Base-by-base conservation (phyloP, 139 green algal genomes). In the Auxenochlorella pyrenoidosa region DNA sequence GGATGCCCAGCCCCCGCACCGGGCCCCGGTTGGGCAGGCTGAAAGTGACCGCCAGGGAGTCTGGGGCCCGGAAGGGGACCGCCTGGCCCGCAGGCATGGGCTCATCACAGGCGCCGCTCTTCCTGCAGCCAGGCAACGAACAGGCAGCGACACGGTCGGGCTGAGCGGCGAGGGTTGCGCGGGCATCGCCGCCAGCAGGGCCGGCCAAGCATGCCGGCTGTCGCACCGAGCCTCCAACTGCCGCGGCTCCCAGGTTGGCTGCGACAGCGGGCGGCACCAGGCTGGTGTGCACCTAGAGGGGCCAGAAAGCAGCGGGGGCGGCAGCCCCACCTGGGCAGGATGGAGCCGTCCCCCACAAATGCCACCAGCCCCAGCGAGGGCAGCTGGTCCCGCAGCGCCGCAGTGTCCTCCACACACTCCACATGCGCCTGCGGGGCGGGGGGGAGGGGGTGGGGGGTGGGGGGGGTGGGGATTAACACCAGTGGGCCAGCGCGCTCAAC, bases 271-370 rank as follows among this genome's bases (percentile, higher is more conserved):
- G n/a, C n/a, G n/a, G n/a, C n/a, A n/a, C n/a, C n/a, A n/a, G n/a
- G n/a, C n/a, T n/a, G n/a, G n/a, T n/a, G n/a, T n/a, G n/a, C n/a
- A n/a, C n/a, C n/a, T n/a, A n/a, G n/a, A n/a, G n/a, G n/a, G n/a
- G n/a, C n/a, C n/a, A n/a, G n/a, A n/a, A n/a, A n/a, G n/a, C n/a
- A n/a, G n/a, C n/a, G n/a, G n/a, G n/a, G n/a, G n/a, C n/a, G n/a
- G n/a, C n/a, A n/a, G 47, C 3, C 68, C 1, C 83, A 87, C 73
- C 84, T 75, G 18, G 94, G 94, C 79, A 96, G 90, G 41, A 96
- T 77, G 4, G 94, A 88, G 30, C 94, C 94, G 75, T 97, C 89
- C 1, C 72, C 94, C 36, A 97, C 93, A 83, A 97, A 97, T 1
- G 91, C 92, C 34, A 95, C 89, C 59, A 97, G 86, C 0, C 92